A percentile compares a stretch with the other conserved stretches of the same genome.
Evolutionary conservation across 225 moss, liverwort and hornwort genomes (phyloP).

Genomic region (Marchantia paleacea): DNA sequence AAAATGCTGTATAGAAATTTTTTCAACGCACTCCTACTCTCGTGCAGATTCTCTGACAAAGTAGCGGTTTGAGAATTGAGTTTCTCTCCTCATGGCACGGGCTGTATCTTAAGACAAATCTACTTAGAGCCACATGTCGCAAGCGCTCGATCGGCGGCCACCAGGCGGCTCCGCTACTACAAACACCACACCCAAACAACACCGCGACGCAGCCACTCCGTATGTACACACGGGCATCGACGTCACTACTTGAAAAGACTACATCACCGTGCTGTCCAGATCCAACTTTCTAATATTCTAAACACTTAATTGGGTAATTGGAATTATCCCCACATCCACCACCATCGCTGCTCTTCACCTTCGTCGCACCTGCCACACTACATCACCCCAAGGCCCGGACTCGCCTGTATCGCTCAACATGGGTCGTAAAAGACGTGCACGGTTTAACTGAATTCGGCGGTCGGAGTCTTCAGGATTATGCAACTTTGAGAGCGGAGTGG

Average conservation of each 20-base stretch:
- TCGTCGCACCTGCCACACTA: not conserved
- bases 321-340: not conserved
- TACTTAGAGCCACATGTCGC: not conserved
- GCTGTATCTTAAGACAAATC: not conserved
- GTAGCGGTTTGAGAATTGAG: not conserved
- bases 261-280: constrained; percentile 5
- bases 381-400: not conserved
- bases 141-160: not conserved
- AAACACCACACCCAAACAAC: not conserved
- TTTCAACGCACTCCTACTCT: not conserved
- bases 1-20: not conserved
- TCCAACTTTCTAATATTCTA: constrained; percentile 1
- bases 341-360: not conserved
- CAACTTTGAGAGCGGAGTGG: constrained; percentile 26
- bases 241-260: constrained; percentile 1
- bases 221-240: constrained; percentile 18
- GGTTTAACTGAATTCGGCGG: constrained; percentile 24
- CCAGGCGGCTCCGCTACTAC: not conserved
- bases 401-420: not conserved
- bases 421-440: too few species aligned
- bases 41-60: not conserved
- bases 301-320: not conserved
- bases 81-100: not conserved
- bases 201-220: constrained; percentile 1
- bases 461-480: constrained; percentile 13